Conservation (phyloP, 176 grass and related monocot species). For the Pharus latifolius region DNA sequence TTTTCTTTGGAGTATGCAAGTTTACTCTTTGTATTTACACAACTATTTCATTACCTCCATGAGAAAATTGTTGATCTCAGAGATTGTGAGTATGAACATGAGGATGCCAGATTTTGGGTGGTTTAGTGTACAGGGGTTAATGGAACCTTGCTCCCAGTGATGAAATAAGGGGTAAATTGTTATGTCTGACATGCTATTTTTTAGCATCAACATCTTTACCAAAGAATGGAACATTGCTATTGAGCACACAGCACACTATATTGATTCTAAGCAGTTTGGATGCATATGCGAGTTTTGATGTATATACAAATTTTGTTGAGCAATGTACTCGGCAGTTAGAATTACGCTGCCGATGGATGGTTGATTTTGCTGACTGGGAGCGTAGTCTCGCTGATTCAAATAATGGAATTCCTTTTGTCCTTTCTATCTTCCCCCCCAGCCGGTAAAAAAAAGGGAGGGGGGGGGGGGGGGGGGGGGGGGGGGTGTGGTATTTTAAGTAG, state of each 20-base stretch:
- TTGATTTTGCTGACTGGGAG: neutral
- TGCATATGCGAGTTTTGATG: constrained; percentile 5
- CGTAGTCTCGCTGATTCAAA: no score
- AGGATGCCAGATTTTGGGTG: constrained; percentile 41
- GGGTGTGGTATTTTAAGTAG: no score
- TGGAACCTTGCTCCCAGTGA: constrained; percentile 31
- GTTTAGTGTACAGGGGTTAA: constrained; percentile 52
- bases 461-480: no score
- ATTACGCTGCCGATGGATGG: neutral
- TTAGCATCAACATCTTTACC: neutral
- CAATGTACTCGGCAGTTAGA: neutral
- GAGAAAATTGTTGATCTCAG: constrained; percentile 19
- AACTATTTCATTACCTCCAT: constrained; percentile 38
- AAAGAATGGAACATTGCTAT: constrained; percentile 22
- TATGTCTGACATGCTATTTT: constrained; percentile 15
- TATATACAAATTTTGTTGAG: neutral
- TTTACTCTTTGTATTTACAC: constrained; percentile 42
- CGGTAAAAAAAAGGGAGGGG: no score
- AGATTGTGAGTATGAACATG: constrained; percentile 34
- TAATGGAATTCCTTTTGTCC: no score
- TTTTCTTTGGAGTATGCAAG: constrained; percentile 30
- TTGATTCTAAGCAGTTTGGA: constrained; percentile 10
- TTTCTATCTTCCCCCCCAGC: no score
- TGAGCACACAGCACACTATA: constrained; percentile 10
- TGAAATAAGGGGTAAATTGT: constrained; percentile 51